Percentiles rank a stretch among this genome's conserved stretches.
These are phyloP conservation scores for Alnus glutinosa DNA, from an alignment of 306 rosid genomes.

Conservation along the genomic window DNA sequence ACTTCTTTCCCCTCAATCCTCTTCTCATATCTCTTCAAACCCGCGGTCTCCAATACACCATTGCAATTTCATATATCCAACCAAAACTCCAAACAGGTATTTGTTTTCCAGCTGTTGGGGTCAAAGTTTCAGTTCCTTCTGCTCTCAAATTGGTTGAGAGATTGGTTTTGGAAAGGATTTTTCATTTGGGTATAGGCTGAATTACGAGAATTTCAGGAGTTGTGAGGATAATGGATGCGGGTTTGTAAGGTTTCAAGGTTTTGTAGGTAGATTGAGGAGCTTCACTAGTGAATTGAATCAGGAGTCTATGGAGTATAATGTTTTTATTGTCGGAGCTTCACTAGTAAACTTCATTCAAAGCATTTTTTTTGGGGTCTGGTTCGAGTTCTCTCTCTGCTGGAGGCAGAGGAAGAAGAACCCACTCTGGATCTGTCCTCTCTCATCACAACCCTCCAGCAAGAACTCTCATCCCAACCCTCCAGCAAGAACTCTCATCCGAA, in stretches of 20 bases:
- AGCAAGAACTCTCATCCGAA: no score
- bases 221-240: constrained; percentile 4
- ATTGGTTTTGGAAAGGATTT: constrained; percentile 6
- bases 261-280: constrained; percentile 25
- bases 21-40: constrained; percentile 6
- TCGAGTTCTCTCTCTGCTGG: no score
- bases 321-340: constrained; percentile 75
- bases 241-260: neutral
- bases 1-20: neutral
- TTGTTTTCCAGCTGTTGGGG: constrained; percentile 3
- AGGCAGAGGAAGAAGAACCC: no score
- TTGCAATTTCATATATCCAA: constrained; percentile 1
- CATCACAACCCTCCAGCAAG: no score
- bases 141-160: constrained; percentile 1
- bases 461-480: no score
- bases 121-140: constrained; percentile 22
- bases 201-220: constrained; percentile 3
- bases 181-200: constrained; percentile 21
- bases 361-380: no score
- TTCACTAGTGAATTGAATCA: constrained; percentile 52
- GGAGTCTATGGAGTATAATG: constrained; percentile 79
- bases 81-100: constrained; percentile 16
- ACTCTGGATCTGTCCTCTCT: no score
- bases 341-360: no score
- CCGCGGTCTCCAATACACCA: constrained; percentile 3